Evolutionary conservation across 23 red algal species (phyloP), one percentile per base, ranked within the genome.

Genomic region (Cyanidium caldarium): DNA sequence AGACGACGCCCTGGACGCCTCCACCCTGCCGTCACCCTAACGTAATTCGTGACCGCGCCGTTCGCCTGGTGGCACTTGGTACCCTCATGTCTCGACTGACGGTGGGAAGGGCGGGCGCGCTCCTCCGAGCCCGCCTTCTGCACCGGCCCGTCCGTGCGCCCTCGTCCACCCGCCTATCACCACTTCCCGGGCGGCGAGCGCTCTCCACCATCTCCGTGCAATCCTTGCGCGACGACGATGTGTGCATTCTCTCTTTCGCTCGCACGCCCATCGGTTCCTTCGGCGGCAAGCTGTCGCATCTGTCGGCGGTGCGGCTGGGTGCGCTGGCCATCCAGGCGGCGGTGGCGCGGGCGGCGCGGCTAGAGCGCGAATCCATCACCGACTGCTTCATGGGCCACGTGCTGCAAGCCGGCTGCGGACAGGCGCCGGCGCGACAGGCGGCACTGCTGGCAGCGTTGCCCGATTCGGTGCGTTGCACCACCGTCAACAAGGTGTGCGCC

Each of bases 401-500:
- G 19, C 80, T 68, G 5, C 38, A 38, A 45, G 90, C 90, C 17
- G 79, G 73, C 31, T 46, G 75, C 28, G 90, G 90, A 26, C 90
- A 95, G 42, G 80, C 83, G 25, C 90, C 90, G 17, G 90, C 90
- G 15, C 90, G 90, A 36, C 78, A 80, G 41, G 90, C 80, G 37
- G 83, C 83, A 23, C 44, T 95, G 21, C 38, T 35, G 0, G 80
- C 90, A 7, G 72, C 69, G 10, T 45, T 95, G 17, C 79, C 90
- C 1, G 43, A 38, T 36, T 70, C 75, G 39, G 78, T 76, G 37
- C 76, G 85, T 10, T 95, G 90, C 72, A 86, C 79, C 39, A 95
- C 90, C 1, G 81, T 95, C 46, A 95, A 95, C 68, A 95, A 95
- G 68, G 90, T 95, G 16, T 95, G 90, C 72, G 68, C 90, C 1